Evolutionary conservation across 179 eudicot genomes (phyloP).

Genomic region (Gypsophila paniculata): DNA sequence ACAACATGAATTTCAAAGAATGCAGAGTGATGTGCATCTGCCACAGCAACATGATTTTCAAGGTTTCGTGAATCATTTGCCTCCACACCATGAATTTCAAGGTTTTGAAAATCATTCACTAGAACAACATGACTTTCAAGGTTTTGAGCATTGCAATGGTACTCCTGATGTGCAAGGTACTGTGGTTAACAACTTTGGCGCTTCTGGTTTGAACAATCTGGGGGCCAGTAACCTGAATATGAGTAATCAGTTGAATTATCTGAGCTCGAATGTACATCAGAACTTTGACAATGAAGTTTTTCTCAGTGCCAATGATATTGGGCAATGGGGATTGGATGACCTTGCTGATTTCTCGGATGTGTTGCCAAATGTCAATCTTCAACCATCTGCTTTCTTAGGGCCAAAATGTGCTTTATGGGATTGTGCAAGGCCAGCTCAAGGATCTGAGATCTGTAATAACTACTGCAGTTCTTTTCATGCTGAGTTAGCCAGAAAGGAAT

Average conservation of each 20-base stretch:
- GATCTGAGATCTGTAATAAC: slow-evolving; percentile 49
- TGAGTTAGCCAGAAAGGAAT: slow-evolving; percentile 67
- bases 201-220: slow-evolving; percentile 38
- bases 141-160: slow-evolving; percentile 46
- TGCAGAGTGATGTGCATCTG: slow-evolving; percentile 13
- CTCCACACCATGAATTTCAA: slow-evolving; percentile 27
- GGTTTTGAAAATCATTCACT: slow-evolving; percentile 36
- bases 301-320: slow-evolving; percentile 38
- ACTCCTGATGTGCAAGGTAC: slow-evolving; percentile 27
- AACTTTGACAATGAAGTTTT: slow-evolving; percentile 44
- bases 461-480: slow-evolving; percentile 75
- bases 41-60: slow-evolving; percentile 20
- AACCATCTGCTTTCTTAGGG: slow-evolving; percentile 86
- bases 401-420: slow-evolving; percentile 98
- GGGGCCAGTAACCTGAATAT: slow-evolving; percentile 35
- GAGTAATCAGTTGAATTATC: slow-evolving; percentile 46
- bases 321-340: slow-evolving; percentile 47
- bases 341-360: slow-evolving; percentile 43
- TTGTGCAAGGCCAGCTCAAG: slow-evolving; percentile 81
- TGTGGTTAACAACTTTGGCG: slow-evolving; percentile 25
- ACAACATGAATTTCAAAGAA: slow-evolving; percentile 18
- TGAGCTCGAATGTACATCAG: slow-evolving; percentile 40
- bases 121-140: slow-evolving; percentile 38
- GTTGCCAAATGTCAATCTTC: slow-evolving; percentile 49
- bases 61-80: slow-evolving; percentile 15